Evolutionary conservation across 225 moss, liverwort and hornwort genomes (phyloP), one percentile per base, ranked within the genome.

Genomic region (Lunularia cruciata): DNA sequence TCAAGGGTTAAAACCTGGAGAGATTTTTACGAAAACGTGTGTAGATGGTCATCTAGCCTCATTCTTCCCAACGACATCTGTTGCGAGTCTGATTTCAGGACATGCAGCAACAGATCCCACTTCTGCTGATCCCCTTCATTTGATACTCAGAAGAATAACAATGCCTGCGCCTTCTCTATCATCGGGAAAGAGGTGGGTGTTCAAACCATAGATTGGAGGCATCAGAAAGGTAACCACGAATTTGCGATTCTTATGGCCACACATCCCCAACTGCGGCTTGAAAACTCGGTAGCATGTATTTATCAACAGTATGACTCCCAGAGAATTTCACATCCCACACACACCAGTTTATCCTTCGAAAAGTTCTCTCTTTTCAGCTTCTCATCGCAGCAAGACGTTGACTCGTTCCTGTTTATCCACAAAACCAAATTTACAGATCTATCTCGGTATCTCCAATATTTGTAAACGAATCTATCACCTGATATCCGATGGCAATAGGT

Each of bases 291-390:
- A 39, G 25, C 61, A 26, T 13, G 26, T 61, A 40, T 38, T 22
- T 39, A n/a, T 5, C 61, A 23, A 61, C 60, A 61, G 42, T 38
- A 61, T 39, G 61, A 61, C 61, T 38, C 39, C 61, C 36, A 15
- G 38, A 40, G 11, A 37, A 38, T 25, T 40, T 40, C 25, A 39
- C 25, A 4, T 23, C 42, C 39, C 61, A 60, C 38, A n/a, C 13
- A 39, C 39, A 39, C 59, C 5, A 25, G 42, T 42, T 22, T 61
- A 40, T 40, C 39, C 27, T 54, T 54, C 12, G n/a, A 35, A 23
- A 5, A 14, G 39, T 61, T 40, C 39, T 34, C 38, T 38, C 61
- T 61, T 40, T 25, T 33, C 47, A 8, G 39, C 23, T 13, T 40
- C 39, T 40, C 39, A 40, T 10, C 42, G 60, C 37, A 61, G 33